phyloP scores from a whole-genome alignment of 139 green algal genomes.

The Eudorina sp. region DNA sequence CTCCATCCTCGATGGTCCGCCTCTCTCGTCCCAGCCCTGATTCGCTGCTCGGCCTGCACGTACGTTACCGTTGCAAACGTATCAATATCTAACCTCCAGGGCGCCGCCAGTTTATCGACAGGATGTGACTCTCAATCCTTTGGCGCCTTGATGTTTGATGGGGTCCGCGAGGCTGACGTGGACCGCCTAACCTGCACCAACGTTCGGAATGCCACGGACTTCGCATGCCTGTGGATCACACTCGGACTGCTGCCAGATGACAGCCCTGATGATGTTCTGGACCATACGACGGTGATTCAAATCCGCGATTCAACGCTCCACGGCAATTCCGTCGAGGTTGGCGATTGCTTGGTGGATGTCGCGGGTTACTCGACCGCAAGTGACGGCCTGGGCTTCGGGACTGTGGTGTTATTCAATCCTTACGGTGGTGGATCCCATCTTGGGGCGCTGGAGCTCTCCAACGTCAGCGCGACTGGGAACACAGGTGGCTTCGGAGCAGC shows the following conservation, averaged over 20 bases:
- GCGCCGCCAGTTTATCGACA: background rate
- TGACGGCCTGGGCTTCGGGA: background rate
- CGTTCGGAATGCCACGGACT: background rate
- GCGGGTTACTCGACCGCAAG: no score
- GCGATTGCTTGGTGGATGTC: background rate
- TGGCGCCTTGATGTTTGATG: background rate
- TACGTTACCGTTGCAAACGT: background rate
- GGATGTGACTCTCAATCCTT: background rate
- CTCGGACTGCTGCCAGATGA: background rate
- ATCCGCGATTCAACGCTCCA: background rate
- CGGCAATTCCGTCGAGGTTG: background rate
- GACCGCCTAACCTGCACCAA: background rate
- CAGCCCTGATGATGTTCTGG: background rate
- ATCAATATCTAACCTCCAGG: background rate
- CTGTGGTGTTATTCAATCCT: background rate
- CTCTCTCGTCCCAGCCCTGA: background rate
- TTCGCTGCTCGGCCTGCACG: background rate
- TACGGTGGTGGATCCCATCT: background rate
- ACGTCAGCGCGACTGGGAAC: background rate
- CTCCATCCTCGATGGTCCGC: background rate
- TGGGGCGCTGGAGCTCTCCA: background rate
- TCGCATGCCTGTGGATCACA: background rate
- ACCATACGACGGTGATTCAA: background rate
- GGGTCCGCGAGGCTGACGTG: background rate
- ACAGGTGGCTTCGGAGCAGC: background rate